Percentiles rank a stretch among this genome's conserved stretches.
These are phyloP conservation scores for Kodamaea fukazawae DNA, from an alignment of 805 yeast species.

Conservation along the genomic window DNA sequence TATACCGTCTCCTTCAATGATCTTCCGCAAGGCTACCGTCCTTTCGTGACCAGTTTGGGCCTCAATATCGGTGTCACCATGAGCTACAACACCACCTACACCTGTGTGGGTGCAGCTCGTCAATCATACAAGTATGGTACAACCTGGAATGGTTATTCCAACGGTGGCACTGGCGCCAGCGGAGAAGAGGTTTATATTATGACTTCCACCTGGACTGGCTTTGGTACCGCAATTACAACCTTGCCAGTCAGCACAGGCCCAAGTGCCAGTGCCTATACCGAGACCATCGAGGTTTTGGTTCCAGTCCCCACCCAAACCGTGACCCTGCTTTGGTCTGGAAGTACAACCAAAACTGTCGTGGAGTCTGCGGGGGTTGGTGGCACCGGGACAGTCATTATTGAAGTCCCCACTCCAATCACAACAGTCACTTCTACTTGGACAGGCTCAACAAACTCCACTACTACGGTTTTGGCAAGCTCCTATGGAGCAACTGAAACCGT, in stretches of 20 bases:
- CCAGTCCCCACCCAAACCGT: slow-evolving; percentile 12
- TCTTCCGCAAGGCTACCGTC: slow-evolving; percentile 28
- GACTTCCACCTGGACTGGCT: slow-evolving; percentile 6
- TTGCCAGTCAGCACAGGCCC: slow-evolving; percentile 8
- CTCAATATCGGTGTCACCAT: too few species aligned
- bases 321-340: slow-evolving; percentile 9
- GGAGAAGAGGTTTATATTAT: slow-evolving; percentile 2
- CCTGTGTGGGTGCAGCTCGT: slow-evolving; percentile 11
- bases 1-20: slow-evolving; percentile 13
- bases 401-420: slow-evolving; percentile 14
- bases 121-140: neutral
- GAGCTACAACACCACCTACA: slow-evolving; percentile 10
- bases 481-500: slow-evolving; percentile 14
- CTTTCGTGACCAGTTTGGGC: slow-evolving; percentile 13
- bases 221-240: slow-evolving; percentile 6
- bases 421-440: slow-evolving; percentile 16
- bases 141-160: slow-evolving; percentile 1
- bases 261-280: slow-evolving; percentile 9
- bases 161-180: neutral
- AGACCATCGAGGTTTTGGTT: slow-evolving; percentile 14
- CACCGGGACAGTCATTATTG: slow-evolving; percentile 12
- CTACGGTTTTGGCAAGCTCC: slow-evolving; percentile 1
- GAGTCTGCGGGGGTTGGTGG: slow-evolving; percentile 10
- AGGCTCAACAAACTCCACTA: slow-evolving; percentile 5
- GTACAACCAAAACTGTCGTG: slow-evolving; percentile 11